Evolutionary conservation across 495 filamentous ascomycete species (phyloP), one percentile per base, ranked within the genome.

Genomic region (Penicillium riverlandense): DNA sequence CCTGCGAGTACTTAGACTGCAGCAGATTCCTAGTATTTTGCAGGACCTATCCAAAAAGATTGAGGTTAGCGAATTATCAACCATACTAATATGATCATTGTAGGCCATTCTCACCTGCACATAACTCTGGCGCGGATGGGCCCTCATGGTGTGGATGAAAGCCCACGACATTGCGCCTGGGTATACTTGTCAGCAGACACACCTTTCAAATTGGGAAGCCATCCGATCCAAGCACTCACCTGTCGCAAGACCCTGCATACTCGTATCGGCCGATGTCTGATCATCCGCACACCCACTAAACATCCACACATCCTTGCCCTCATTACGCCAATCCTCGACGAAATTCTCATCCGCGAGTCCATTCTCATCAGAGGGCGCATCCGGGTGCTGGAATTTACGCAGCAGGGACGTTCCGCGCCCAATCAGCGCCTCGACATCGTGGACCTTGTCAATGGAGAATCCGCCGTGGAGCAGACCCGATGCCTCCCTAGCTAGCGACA

Each of bases 241-340:
- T 1, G 69, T 75, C 4, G 69, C 58, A 13, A 53, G 52, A 1
- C 77, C 76, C 11, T 66, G 62, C 42, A 81, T 81, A 32, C 60
- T 69, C 27, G 79, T 75, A 59, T 82, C 77, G 29, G 79, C 78
- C 31, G 64, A 71, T 1, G 78, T 81, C 63, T 82, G 76, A 44
- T 80, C 70, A 57, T 80, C 78, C 11, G 68, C 59, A 54, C 78
- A 82, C 4, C 78, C 78, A 37, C 64, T 71, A 48, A 78, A 80
- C 78, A 82, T 79, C 57, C 70, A 77, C 29, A 79, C 78, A 48
- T 76, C 68, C 46, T 71, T 70, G 10, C 74, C 72, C 47, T 77
- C 74, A 31, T 61, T 62, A 39, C 66, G 62, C 67, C 69, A 82
- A 43, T 76, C 55, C 43, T 74, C 70, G 27, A 60, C 54, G 51